Evolutionary conservation across 1,139 yeast species (phyloP).

Genomic region (Wickerhamiella pararugosa): DNA sequence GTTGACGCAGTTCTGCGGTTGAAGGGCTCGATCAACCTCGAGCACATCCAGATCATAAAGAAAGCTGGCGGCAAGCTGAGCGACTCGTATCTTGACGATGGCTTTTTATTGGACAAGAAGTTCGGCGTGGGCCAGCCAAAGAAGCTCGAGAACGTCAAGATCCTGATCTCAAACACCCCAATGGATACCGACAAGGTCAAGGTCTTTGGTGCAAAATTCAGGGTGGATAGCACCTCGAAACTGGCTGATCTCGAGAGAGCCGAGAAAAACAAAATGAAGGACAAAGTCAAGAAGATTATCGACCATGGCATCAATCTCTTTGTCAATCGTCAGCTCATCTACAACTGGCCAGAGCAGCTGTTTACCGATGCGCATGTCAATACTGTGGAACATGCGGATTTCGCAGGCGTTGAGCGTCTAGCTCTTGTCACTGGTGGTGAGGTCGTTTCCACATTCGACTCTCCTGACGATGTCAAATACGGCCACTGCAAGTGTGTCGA

Average conservation of each 20-base stretch:
- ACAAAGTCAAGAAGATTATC: conserved; percentile 76
- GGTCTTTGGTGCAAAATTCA: conserved; percentile 93
- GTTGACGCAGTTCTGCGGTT: conserved; percentile 88
- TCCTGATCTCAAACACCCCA: conserved; percentile 83
- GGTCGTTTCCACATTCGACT: conserved; percentile 91
- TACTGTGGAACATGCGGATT: conserved; percentile 96
- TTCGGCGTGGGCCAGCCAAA: conserved; percentile 94
- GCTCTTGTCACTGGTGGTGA: conserved; percentile 97
- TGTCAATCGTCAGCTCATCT: conserved; percentile 88
- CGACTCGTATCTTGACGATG: conserved; percentile 92
- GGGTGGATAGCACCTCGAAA: conserved; percentile 88
- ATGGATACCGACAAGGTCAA: conserved; percentile 97
- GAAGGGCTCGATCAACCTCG: conserved; percentile 87
- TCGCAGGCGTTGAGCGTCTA: conserved; percentile 92
- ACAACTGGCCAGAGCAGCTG: conserved; percentile 95
- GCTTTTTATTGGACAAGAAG: conserved; percentile 77
- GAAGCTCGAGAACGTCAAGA: conserved; percentile 64
- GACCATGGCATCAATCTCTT: conserved; percentile 73
- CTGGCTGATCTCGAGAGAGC: conserved; percentile 94
- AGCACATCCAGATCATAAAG: conserved; percentile 85
- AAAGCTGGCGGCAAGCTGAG: conserved; percentile 84
- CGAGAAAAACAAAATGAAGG: conserved; percentile 84
- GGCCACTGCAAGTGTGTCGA: conserved; percentile 87
- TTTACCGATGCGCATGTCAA: conserved; percentile 78
- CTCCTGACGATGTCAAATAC: conserved; percentile 69